Evolutionary conservation across 805 yeast species (phyloP), one percentile per base, ranked within the genome.

Genomic region (Kodamaea hsintzibuensis): DNA sequence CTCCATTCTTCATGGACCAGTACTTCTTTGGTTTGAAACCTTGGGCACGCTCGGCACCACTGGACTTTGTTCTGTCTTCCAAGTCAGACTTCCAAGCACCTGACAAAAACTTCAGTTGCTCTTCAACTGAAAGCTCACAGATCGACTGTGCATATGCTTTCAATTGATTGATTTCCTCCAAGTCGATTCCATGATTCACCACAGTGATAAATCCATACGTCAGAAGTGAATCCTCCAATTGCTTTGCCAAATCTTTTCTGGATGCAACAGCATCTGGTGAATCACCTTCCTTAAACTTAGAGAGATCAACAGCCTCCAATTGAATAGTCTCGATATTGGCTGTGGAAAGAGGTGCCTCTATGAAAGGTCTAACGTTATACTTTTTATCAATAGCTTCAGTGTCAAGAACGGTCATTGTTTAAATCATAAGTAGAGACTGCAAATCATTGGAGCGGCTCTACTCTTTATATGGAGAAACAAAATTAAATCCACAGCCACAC

Each of bases 21-120:
- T 78, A 78, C 18, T 79, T 79, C 42, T 67, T 68, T 2, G 82
- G 82, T 57, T 79, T 79, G 63, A 66, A 79, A 0, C 82, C 83
- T 38, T 65, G 64, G 6, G 81, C 82, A 17, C 81, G 64, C 56
- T 79, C 80, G 7, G 78, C 79, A 0, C 83, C 82, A 10, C 71
- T 57, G 1, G 68, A 63, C 7, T 17, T 40, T 12, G 52, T 16
- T 4, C 54, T 30, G 42, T 55, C 55, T 18, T 55, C 58, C 45
- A 46, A 47, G 40, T 55, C 58, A 5, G 54, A 50, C 30, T 40
- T 55, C 47, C 54, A 49, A 4, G 58, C 56, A 18, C 58, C 55
- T 10, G 58, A 56, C 47, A 55, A 49, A 16, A 43, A 53, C 19
- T 51, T 43, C 16, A 43, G 43, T 38, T 55, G 51, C n/a, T 46